Conservation (phyloP, 441 rosid genomes). For the Pelargonium exstipulatum region DNA sequence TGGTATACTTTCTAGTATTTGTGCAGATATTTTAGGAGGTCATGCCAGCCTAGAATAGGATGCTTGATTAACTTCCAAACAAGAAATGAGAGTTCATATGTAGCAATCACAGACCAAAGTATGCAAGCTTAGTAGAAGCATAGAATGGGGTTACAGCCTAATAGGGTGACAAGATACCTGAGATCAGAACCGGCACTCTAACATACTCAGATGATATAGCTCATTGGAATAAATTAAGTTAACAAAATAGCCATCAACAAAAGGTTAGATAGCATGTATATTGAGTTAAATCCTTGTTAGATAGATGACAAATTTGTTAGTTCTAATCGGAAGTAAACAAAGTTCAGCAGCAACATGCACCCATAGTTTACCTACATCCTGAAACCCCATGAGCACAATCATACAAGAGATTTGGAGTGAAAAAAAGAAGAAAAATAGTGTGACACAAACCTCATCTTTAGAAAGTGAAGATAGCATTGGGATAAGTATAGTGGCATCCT, state of each 20-base stretch:
- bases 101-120: neutral
- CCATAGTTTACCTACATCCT: neutral
- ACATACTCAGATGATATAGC: neutral
- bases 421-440: slow-evolving; percentile 6
- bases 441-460: slow-evolving; percentile 69
- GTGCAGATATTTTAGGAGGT: neutral
- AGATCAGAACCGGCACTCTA: neutral
- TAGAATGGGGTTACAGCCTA: neutral
- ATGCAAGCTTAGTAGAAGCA: neutral
- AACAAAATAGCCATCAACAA: neutral
- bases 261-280: neutral
- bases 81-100: neutral
- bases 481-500: slow-evolving; percentile 95
- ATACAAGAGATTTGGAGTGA: neutral
- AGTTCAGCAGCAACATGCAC: neutral
- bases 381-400: neutral
- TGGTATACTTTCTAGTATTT: neutral
- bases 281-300: neutral
- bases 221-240: neutral
- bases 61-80: too few relatives aligned
- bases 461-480: slow-evolving; percentile 95
- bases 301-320: neutral
- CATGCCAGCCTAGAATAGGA: neutral
- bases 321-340: neutral
- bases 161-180: neutral